Evolutionary conservation across 2,329 filamentous ascomycete species (phyloP), one percentile per base, ranked within the genome.

Genomic region (Cercospora sp.): DNA sequence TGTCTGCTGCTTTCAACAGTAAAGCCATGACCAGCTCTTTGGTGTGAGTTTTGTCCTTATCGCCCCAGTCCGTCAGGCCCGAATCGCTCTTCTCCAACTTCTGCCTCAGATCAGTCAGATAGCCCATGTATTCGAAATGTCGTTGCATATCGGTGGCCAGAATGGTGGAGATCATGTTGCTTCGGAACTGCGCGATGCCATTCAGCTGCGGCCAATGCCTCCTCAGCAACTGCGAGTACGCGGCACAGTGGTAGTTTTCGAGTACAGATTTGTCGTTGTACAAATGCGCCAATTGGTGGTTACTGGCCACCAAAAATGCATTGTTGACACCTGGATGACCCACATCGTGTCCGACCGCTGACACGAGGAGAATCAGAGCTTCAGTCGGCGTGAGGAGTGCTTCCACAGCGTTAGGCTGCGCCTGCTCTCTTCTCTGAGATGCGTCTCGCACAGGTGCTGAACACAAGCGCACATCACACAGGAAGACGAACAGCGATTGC

Each of bases 301-400:
- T 97, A 34, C 97, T 86, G 34, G 92, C 93, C 18, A 97, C 89
- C 5, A 99, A 84, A 77, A 99, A 99, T 32, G 94, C 93, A 78
- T 99, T 99, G 82, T 98, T 99, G 76, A 99, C 95, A 65, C 95
- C 95, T 0, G 95, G 95, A 78, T 99, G 95, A 24, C 95, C 95
- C 45, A 98, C 95, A 78, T 99, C 95, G 74, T 99, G 95, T 51
- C 95, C 95, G 76, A 99, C 96, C n/a, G 95, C 95, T 8, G 94
- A 94, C 72, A 98, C 90, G 57, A 99, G 85, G 2, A 99, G 86
- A 0, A 93, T 94, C 63, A 99, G 84, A 5, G 91, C 92, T 79
- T 98, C 94, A 72, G 97, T 92, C 0, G 94, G 93, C 60, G 87
- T 86, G n/a, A 99, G 83, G 26, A 98, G 83, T 55, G 86, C 83